These are phyloP conservation scores for Tetrapisispora arboricola DNA, from an alignment of 805 yeast species.

Conservation along the genomic window DNA sequence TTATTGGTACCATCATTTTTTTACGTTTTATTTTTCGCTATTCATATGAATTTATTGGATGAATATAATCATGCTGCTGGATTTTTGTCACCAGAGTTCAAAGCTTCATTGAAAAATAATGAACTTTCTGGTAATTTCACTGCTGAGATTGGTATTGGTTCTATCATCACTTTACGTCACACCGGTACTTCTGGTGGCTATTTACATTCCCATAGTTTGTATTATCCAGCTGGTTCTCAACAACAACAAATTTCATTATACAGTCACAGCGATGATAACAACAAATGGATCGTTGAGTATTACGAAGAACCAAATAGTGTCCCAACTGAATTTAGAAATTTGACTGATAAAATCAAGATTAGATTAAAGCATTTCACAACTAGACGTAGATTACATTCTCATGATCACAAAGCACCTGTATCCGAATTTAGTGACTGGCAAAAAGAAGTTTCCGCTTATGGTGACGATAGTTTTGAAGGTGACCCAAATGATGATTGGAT, in stretches of 20 bases:
- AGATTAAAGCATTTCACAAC: slow-evolving; percentile 53
- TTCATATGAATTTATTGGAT: slow-evolving; percentile 50
- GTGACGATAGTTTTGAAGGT: slow-evolving; percentile 66
- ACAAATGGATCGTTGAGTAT: slow-evolving; percentile 61
- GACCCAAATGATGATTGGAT: slow-evolving; percentile 78
- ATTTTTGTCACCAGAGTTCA: slow-evolving; percentile 63
- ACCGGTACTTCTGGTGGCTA: slow-evolving; percentile 67
- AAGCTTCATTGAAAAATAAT: slow-evolving; percentile 51
- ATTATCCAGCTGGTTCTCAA: slow-evolving; percentile 68
- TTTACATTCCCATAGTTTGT: slow-evolving; percentile 67
- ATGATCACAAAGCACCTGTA: slow-evolving; percentile 73
- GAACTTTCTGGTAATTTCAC: slow-evolving; percentile 46
- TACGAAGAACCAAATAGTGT: slow-evolving; percentile 38
- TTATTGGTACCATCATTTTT: slow-evolving; percentile 49
- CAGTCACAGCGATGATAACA: slow-evolving; percentile 68
- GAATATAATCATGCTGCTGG: slow-evolving; percentile 65
- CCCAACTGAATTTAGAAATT: slow-evolving; percentile 44
- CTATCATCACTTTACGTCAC: slow-evolving; percentile 58
- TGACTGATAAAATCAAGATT: slow-evolving; percentile 59
- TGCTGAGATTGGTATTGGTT: slow-evolving; percentile 67
- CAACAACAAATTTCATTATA: slow-evolving; percentile 78
- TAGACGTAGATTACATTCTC: slow-evolving; percentile 66
- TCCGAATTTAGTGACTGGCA: slow-evolving; percentile 65
- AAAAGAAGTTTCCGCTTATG: slow-evolving; percentile 71
- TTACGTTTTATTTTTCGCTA: slow-evolving; percentile 47